These are phyloP conservation scores for Eucalyptus dawsonii DNA, from an alignment of 345 rosid species.

Conservation along the genomic window DNA sequence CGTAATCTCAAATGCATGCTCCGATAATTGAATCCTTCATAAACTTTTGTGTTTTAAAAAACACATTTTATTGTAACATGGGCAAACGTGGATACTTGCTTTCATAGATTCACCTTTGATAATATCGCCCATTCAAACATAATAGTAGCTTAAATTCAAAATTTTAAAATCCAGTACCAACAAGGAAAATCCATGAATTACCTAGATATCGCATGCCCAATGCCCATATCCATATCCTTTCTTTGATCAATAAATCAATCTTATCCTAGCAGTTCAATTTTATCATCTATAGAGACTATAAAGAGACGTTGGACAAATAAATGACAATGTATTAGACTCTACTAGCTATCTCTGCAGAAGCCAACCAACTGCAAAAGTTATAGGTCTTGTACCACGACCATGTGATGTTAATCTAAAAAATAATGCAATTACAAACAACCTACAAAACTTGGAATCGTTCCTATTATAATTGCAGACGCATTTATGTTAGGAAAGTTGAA, in stretches of 20 bases:
- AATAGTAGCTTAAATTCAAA: too few species aligned
- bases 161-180: not conserved
- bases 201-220: not conserved
- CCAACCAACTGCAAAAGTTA: not conserved
- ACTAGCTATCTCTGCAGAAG: not conserved
- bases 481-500: too few species aligned
- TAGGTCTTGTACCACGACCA: not conserved
- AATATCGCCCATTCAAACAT: not conserved
- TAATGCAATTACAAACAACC: not conserved
- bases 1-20: too few species aligned
- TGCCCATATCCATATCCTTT: too few species aligned
- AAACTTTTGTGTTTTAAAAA: too few species aligned
- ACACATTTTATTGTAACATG: not conserved
- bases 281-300: not conserved
- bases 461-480: too few species aligned
- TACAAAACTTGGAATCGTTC: too few species aligned
- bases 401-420: not conserved
- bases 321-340: not conserved
- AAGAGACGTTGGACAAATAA: not conserved
- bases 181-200: not conserved
- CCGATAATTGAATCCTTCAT: too few species aligned
- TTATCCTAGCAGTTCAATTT: not conserved
- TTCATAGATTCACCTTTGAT: not conserved
- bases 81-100: not conserved
- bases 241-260: not conserved